Percentiles rank a stretch among this genome's conserved stretches.
These are phyloP conservation scores for Aureobasidium sp. DNA, from an alignment of 2,329 filamentous ascomycete genomes.

Conservation along the genomic window DNA sequence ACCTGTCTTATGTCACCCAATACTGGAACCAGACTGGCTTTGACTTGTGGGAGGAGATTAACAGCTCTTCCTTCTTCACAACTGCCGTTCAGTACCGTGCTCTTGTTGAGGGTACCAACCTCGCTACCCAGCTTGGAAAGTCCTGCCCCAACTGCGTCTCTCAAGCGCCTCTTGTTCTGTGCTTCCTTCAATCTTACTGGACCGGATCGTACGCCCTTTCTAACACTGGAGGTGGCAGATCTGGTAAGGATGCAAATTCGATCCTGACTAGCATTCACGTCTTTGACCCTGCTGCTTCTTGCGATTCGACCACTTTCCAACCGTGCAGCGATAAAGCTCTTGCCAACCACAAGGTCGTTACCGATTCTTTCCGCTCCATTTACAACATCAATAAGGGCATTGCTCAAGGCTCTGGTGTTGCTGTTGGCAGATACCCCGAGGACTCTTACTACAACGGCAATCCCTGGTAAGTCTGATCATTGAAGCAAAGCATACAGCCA, in stretches of 20 bases:
- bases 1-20: slow-evolving; percentile 66
- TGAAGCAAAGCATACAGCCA: background rate
- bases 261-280: slow-evolving; percentile 49
- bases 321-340: slow-evolving; percentile 58
- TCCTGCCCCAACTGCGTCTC: slow-evolving; percentile 54
- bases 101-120: slow-evolving; percentile 54
- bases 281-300: slow-evolving; percentile 58
- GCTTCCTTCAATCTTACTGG: slow-evolving; percentile 72
- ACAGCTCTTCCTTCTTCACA: slow-evolving; percentile 74
- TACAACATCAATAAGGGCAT: slow-evolving; percentile 65
- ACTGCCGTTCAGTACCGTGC: slow-evolving; percentile 61
- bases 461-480: slow-evolving; percentile 36
- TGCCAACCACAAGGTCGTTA: slow-evolving; percentile 68
- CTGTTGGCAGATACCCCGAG: slow-evolving; percentile 38
- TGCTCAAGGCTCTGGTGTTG: slow-evolving; percentile 48
- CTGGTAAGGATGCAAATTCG: slow-evolving; percentile 65
- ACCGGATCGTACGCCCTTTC: slow-evolving; percentile 57
- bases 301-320: slow-evolving; percentile 67
- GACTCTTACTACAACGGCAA: slow-evolving; percentile 73
- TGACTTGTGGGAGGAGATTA: slow-evolving; percentile 79
- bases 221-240: slow-evolving; percentile 59
- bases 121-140: slow-evolving; percentile 58
- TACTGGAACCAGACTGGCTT: slow-evolving; percentile 58
- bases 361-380: slow-evolving; percentile 65
- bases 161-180: slow-evolving; percentile 63